These are phyloP conservation scores for Penicillium antarcticum DNA, from an alignment of 495 filamentous ascomycete genomes.

Conservation along the genomic window DNA sequence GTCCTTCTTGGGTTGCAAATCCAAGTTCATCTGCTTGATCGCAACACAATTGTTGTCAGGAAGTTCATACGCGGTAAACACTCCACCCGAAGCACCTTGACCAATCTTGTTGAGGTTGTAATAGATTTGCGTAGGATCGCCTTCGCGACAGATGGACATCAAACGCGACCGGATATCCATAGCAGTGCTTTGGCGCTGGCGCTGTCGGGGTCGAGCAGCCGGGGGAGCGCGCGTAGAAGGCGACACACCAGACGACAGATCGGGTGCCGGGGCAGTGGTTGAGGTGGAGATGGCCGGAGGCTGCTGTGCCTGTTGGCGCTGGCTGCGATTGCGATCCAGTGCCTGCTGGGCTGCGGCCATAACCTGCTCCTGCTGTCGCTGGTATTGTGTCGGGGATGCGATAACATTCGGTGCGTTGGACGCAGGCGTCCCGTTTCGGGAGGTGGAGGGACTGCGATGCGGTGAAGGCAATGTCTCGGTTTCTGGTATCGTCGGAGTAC, in stretches of 20 bases:
- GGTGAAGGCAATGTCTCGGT: conserved; percentile 54
- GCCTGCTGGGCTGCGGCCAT: conserved; percentile 72
- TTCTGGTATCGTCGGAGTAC: conserved; percentile 39
- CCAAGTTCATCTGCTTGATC: conserved; percentile 99
- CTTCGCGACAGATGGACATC: conserved; percentile 82
- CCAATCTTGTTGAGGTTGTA: conserved; percentile 91
- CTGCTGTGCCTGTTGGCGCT: conserved; percentile 48
- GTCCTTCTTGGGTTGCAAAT: conserved; percentile 98
- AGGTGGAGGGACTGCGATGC: conserved; percentile 40
- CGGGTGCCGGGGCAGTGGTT: conserved; percentile 17
- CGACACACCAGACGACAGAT: conserved; percentile 42
- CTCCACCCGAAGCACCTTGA: conserved; percentile 94
- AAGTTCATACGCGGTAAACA: conserved; percentile 86
- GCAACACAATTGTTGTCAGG: conserved; percentile 84
- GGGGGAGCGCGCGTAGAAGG: conserved; percentile 56
- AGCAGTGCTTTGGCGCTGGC: conserved; percentile 66
- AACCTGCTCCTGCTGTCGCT: conserved; percentile 81
- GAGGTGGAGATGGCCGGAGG: conserved; percentile 14
- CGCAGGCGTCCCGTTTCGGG: conserved; percentile 36
- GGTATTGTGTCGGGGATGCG: conserved; percentile 57
- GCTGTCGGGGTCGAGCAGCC: conserved; percentile 69
- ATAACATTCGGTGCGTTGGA: conserved; percentile 28
- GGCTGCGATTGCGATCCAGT: conserved; percentile 65
- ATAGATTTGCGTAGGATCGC: conserved; percentile 84
- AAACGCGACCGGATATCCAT: conserved; percentile 82